Conservation (phyloP, 1,139 yeast species). For the Meyerozyma guilliermondii region DNA sequence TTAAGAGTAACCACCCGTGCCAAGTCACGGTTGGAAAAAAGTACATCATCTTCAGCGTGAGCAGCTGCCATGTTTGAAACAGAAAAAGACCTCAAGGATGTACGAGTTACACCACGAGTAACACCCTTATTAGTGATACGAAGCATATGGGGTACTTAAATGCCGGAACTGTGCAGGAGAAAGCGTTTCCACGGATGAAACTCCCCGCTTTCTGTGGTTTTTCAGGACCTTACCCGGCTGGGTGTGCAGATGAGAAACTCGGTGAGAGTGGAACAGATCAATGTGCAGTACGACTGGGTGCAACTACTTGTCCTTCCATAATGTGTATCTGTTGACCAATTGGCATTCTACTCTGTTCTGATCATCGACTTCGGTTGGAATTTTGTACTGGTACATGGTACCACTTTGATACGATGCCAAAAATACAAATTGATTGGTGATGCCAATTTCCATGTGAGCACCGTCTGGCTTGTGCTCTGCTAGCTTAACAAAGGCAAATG, state of each 20-base stretch:
- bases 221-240: not conserved
- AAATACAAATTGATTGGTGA: constrained; percentile 27
- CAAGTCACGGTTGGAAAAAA: constrained; percentile 56
- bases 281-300: not conserved
- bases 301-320: not conserved
- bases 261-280: not conserved
- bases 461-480: constrained; percentile 25
- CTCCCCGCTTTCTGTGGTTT: not conserved
- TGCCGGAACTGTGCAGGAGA: constrained; percentile 1
- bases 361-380: constrained; percentile 21
- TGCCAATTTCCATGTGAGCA: constrained; percentile 33
- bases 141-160: not conserved
- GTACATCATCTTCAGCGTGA: constrained; percentile 49
- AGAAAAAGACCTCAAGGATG: not conserved
- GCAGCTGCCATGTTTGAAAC: constrained; percentile 10
- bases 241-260: too few species aligned
- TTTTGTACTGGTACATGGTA: constrained; percentile 34
- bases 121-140: not conserved
- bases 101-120: not conserved
- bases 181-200: constrained; percentile 1
- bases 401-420: constrained; percentile 40
- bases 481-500: constrained; percentile 38
- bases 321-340: constrained; percentile 15
- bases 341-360: constrained; percentile 28
- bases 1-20: constrained; percentile 77